Base-by-base conservation (phyloP, 2,329 filamentous ascomycete genomes). In the Dendryphion nanum region DNA sequence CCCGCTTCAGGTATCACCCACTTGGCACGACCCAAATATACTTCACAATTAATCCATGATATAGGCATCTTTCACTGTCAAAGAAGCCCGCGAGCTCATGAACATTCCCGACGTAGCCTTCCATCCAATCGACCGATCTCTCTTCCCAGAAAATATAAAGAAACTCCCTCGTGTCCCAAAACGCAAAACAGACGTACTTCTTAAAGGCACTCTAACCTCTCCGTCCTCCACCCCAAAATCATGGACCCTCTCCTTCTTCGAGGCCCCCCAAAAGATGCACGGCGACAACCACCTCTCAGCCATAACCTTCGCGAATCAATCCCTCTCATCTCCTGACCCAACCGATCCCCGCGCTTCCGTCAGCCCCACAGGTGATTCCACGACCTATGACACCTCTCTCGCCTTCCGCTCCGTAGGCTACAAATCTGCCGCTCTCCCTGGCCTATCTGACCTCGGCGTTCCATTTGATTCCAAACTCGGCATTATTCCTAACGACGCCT, bases 381-480 rank as follows among this genome's bases (percentile, higher is more conserved):
- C 6, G 67, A 72, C 74, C 4, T 51, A 95, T 4, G 73, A 79
- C 1, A 82, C 89, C 0, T 76, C 82, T 5, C 61, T 91, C 4
- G 89, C 88, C 13, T 96, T 98, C 68, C 82, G 89, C 14, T 95
- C 89, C n/a, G 90, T 98, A 30, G 93, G 93, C 5, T 98, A 98
- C 70, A 89, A 88, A 53, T 90, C 89, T 0, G 76, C 84, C 20
- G 74, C 88, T 1, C 70, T 98, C 1, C 76, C 81, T 0, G 91
- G 89, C 0, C 84, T 97, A 47, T 66, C 74, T 1, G 78, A 85
- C 4, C 69, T 91, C 0, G 83, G 83, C 2, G 81, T 96, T 30
- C 80, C 82, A 6, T 98, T 98, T 57, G 83, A 97, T 59, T 66
- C 77, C 2, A 71, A 72, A 6, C 77, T 78, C 3, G 93, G 91